These are phyloP conservation scores for Elongisporangium anandrum DNA, from an alignment of 352 stramenopile genomes.

Conservation along the genomic window DNA sequence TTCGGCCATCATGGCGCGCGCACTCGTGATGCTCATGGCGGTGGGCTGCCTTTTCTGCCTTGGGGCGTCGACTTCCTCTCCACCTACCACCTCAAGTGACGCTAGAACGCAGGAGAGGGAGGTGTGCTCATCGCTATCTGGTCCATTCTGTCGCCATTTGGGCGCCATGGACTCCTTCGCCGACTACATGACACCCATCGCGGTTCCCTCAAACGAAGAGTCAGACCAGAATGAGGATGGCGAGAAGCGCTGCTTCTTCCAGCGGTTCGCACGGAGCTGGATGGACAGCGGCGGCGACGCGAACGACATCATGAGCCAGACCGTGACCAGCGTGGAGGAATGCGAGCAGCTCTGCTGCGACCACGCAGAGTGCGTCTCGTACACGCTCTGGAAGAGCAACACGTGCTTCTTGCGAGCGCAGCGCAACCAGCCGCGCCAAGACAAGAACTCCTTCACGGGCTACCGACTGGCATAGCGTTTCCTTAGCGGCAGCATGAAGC, in stretches of 20 bases:
- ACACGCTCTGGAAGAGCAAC: constrained; percentile 61
- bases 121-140: constrained; percentile 59
- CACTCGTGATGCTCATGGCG: not conserved
- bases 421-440: constrained; percentile 29
- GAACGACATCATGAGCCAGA: constrained; percentile 59
- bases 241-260: constrained; percentile 59
- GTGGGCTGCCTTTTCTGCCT: not conserved
- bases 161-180: constrained; percentile 29
- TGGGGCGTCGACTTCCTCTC: not conserved
- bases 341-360: constrained; percentile 64
- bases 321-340: constrained; percentile 49
- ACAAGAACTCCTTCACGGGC: constrained; percentile 58
- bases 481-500: no score
- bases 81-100: not conserved
- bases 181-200: constrained; percentile 62
- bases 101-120: not conserved
- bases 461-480: constrained; percentile 33
- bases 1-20: not conserved
- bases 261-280: constrained; percentile 54
- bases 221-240: constrained; percentile 4
- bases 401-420: constrained; percentile 66
- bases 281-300: constrained; percentile 62
- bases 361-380: constrained; percentile 53
- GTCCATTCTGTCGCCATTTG: constrained; percentile 51
- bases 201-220: not conserved